Evolutionary conservation across 108 stramenopile species (phyloP).

Genomic region (Asterionellopsis glacialis): DNA sequence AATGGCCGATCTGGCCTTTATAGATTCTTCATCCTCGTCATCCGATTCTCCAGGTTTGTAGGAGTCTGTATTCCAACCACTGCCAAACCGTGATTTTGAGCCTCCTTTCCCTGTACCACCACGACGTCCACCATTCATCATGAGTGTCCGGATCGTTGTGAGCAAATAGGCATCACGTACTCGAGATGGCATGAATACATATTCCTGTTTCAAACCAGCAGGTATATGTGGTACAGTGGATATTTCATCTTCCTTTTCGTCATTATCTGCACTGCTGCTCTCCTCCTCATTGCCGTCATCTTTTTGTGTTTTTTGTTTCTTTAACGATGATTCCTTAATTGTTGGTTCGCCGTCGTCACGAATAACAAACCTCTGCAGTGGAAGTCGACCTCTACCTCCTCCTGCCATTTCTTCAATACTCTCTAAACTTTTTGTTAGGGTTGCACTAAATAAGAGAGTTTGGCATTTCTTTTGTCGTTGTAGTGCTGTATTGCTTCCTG

Average conservation of each 20-base stretch:
- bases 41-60: conserved; percentile 21
- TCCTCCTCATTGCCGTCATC: conserved; percentile 22
- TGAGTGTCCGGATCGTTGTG: conserved; percentile 60
- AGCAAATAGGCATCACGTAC: conserved; percentile 85
- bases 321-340: conserved; percentile 10
- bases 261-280: conserved; percentile 8
- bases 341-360: conserved; percentile 31
- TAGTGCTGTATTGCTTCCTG: conserved; percentile 19
- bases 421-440: conserved; percentile 85
- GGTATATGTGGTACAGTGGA: conserved; percentile 64
- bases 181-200: conserved; percentile 91
- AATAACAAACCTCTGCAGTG: conserved; percentile 65
- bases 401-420: conserved; percentile 79
- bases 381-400: conserved; percentile 60
- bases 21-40: conserved; percentile 38
- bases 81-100: conserved; percentile 9
- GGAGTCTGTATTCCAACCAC: background rate
- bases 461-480: conserved; percentile 61
- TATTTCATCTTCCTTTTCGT: conserved; percentile 14
- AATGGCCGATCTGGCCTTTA: conserved; percentile 82
- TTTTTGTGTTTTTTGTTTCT: conserved; percentile 17
- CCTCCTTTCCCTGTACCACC: conserved; percentile 1
- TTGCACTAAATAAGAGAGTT: conserved; percentile 95
- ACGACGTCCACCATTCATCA: conserved; percentile 73
- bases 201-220: conserved; percentile 86